Percentiles rank a stretch among this genome's conserved stretches.
These are phyloP conservation scores for Amaranthus palmeri DNA, from an alignment of 148 eudicot genomes.

Conservation along the genomic window DNA sequence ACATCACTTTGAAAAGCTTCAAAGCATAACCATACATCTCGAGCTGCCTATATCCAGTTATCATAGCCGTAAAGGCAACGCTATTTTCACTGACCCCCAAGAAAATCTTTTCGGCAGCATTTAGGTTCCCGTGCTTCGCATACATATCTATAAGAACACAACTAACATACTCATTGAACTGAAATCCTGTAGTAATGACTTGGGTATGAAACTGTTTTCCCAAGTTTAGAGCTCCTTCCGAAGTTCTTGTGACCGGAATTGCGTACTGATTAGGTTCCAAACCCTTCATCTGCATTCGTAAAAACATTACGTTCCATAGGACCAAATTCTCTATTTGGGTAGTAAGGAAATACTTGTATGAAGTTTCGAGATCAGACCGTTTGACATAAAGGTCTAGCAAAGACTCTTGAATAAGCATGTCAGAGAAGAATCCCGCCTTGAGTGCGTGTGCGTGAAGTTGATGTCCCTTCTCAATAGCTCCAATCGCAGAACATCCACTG, in stretches of 20 bases:
- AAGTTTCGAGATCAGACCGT: conserved; percentile 70
- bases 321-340: conserved; percentile 61
- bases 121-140: conserved; percentile 65
- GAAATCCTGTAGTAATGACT: conserved; percentile 78
- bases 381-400: conserved; percentile 93
- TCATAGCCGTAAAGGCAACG: conserved; percentile 87
- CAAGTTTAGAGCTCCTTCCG: conserved; percentile 63
- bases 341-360: conserved; percentile 58
- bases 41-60: conserved; percentile 73
- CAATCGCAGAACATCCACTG: conserved; percentile 67
- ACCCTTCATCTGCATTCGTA: conserved; percentile 56
- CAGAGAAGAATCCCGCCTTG: conserved; percentile 72
- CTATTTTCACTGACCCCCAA: conserved; percentile 57
- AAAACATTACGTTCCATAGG: conserved; percentile 85
- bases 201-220: conserved; percentile 87
- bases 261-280: conserved; percentile 87
- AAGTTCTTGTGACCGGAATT: conserved; percentile 82
- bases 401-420: conserved; percentile 87
- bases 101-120: conserved; percentile 61
- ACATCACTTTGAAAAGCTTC: conserved; percentile 72
- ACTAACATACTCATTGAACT: conserved; percentile 69
- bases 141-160: conserved; percentile 94
- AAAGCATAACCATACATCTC: conserved; percentile 66
- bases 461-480: conserved; percentile 62
- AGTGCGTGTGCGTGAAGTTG: conserved; percentile 79